These are phyloP conservation scores for Metarhizium album DNA, from an alignment of 2,329 filamentous ascomycete genomes.

Conservation along the genomic window DNA sequence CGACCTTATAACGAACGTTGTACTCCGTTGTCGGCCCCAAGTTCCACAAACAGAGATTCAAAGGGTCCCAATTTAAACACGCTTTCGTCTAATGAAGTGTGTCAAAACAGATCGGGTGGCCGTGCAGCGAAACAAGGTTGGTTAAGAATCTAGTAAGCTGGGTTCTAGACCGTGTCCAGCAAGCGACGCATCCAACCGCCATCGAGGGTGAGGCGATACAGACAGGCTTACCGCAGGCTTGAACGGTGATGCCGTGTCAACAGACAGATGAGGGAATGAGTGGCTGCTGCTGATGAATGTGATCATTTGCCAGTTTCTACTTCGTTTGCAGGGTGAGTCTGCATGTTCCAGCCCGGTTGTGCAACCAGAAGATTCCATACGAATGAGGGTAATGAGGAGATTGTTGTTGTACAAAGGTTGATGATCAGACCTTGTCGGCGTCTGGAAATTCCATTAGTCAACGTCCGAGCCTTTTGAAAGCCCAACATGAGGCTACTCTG, in stretches of 20 bases:
- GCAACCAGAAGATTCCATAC: neutral
- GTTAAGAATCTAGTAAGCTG: too few species aligned
- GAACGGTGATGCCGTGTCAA: neutral
- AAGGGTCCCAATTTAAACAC: too few species aligned
- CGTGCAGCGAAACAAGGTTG: too few species aligned
- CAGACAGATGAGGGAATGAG: neutral
- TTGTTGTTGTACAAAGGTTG: too few species aligned
- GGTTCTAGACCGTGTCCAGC: too few species aligned
- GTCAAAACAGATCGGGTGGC: too few species aligned
- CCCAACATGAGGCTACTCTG: neutral
- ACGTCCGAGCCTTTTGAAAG: neutral
- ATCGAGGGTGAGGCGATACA: neutral
- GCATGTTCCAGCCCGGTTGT: neutral
- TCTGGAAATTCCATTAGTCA: neutral
- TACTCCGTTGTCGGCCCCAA: too few species aligned
- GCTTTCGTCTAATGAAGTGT: too few species aligned
- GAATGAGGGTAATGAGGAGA: too few species aligned
- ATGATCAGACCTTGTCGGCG: too few species aligned
- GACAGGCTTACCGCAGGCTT: neutral
- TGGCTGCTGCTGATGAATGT: neutral
- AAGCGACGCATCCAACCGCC: neutral
- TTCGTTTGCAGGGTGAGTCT: neutral
- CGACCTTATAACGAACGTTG: too few species aligned
- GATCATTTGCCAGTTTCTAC: neutral
- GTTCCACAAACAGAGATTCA: too few species aligned